Evolutionary conservation across 2,329 filamentous ascomycete species (phyloP).

Genomic region (Boeremia lycopersici): DNA sequence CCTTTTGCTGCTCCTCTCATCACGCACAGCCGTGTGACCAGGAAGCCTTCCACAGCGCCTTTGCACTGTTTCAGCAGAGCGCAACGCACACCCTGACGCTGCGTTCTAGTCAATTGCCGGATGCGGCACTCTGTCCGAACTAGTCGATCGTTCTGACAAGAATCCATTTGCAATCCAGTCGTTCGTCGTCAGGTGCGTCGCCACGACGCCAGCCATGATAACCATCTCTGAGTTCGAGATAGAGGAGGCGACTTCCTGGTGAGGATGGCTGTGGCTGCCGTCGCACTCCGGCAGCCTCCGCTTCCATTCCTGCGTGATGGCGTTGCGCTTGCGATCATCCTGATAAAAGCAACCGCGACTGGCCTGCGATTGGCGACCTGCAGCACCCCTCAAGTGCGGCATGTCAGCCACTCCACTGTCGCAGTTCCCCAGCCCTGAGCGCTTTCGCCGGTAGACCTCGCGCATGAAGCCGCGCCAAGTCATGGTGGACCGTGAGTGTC

Average conservation of each 20-base stretch:
- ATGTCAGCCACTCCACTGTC: slow-evolving; percentile 7
- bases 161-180: slow-evolving; percentile 30
- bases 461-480: slow-evolving; percentile 9
- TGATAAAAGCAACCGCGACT: slow-evolving; percentile 16
- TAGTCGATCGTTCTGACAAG: slow-evolving; percentile 22
- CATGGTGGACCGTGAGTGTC: slow-evolving; percentile 4
- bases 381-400: slow-evolving; percentile 6
- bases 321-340: slow-evolving; percentile 3
- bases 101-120: slow-evolving; percentile 17
- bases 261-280: slow-evolving; percentile 11
- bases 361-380: slow-evolving; percentile 13
- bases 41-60: slow-evolving; percentile 1
- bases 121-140: slow-evolving; percentile 8
- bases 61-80: slow-evolving; percentile 11
- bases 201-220: slow-evolving; percentile 12
- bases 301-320: slow-evolving; percentile 12
- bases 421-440: slow-evolving; percentile 10
- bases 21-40: slow-evolving; percentile 8
- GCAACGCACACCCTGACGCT: slow-evolving; percentile 7
- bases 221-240: slow-evolving; percentile 9
- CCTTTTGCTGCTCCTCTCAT: slow-evolving; percentile 1
- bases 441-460: slow-evolving; percentile 6
- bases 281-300: slow-evolving; percentile 16
- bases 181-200: slow-evolving; percentile 7
- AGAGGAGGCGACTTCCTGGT: slow-evolving; percentile 20